These are phyloP conservation scores for Lepidium africanum DNA, from an alignment of 345 rosid genomes.

Conservation along the genomic window DNA sequence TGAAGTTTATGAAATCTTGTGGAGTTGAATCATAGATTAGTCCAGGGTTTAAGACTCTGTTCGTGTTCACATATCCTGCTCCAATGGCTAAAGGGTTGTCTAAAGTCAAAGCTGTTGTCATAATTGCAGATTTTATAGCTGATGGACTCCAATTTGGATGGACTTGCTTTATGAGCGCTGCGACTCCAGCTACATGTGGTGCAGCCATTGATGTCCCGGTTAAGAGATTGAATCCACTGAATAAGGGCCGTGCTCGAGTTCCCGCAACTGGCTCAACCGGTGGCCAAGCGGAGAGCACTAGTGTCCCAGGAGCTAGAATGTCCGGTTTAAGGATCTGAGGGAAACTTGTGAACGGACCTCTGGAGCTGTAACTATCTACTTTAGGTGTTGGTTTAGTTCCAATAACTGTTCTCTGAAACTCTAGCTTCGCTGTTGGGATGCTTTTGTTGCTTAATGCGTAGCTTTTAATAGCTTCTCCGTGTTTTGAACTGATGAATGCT, in stretches of 20 bases:
- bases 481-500: slow-evolving; percentile 21
- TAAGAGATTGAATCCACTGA: slow-evolving; percentile 31
- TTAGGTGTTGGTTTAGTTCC: slow-evolving; percentile 34
- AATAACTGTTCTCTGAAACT: slow-evolving; percentile 32
- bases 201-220: slow-evolving; percentile 61
- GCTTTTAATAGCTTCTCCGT: slow-evolving; percentile 1
- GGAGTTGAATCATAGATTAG: slow-evolving; percentile 44
- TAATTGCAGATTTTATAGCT: slow-evolving; percentile 46
- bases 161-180: slow-evolving; percentile 39
- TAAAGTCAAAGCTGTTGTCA: slow-evolving; percentile 41
- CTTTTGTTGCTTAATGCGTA: slow-evolving; percentile 1
- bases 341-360: slow-evolving; percentile 46
- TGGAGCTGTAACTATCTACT: slow-evolving; percentile 38
- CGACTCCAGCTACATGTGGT: slow-evolving; percentile 51
- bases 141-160: slow-evolving; percentile 53
- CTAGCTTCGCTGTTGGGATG: slow-evolving; percentile 22
- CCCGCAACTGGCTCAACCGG: neutral
- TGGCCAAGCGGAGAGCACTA: slow-evolving; percentile 45
- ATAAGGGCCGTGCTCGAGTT: slow-evolving; percentile 2
- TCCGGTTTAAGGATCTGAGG: slow-evolving; percentile 51
- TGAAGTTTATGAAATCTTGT: slow-evolving; percentile 42
- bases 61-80: slow-evolving; percentile 43
- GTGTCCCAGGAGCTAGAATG: slow-evolving; percentile 46
- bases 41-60: slow-evolving; percentile 47
- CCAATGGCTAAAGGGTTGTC: slow-evolving; percentile 62